Evolutionary conservation across 2,329 filamentous ascomycete genomes (phyloP).

Genomic region (Sphaerulina musiva): DNA sequence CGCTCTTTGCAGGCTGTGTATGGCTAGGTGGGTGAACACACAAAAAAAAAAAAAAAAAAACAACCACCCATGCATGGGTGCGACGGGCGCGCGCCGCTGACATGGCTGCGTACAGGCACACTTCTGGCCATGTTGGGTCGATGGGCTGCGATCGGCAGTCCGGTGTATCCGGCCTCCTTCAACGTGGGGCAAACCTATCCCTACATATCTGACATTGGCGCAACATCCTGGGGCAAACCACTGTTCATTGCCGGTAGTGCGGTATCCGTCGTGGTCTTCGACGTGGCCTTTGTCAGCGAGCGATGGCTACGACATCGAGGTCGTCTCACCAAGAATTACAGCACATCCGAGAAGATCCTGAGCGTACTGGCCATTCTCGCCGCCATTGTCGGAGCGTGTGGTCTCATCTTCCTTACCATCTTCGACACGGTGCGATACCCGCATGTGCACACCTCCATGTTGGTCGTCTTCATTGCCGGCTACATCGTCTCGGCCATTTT

Average conservation of each 20-base stretch:
- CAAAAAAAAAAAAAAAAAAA: too few species aligned
- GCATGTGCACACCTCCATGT: conserved; percentile 64
- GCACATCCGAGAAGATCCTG: conserved; percentile 56
- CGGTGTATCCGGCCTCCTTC: conserved; percentile 56
- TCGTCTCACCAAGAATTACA: conserved; percentile 68
- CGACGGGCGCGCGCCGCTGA: neutral
- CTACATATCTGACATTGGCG: conserved; percentile 50
- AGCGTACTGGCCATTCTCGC: conserved; percentile 56
- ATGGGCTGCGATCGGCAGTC: conserved; percentile 57
- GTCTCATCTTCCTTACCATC: conserved; percentile 74
- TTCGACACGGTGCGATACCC: conserved; percentile 73
- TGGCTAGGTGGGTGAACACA: conserved; percentile 47
- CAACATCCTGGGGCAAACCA: conserved; percentile 57
- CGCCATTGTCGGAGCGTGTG: conserved; percentile 67
- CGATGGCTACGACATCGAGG: conserved; percentile 78
- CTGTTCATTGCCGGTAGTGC: conserved; percentile 68
- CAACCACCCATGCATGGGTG: too few species aligned
- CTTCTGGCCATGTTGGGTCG: conserved; percentile 64
- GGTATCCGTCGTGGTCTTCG: conserved; percentile 70
- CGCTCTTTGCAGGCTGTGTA: conserved; percentile 57
- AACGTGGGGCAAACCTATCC: conserved; percentile 53
- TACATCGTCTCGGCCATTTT: conserved; percentile 82
- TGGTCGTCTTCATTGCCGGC: conserved; percentile 75
- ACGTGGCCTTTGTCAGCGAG: conserved; percentile 72
- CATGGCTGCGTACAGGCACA: conserved; percentile 42